phyloP scores from a whole-genome alignment of 306 rosid genomes.

The Medicago lupulina region DNA sequence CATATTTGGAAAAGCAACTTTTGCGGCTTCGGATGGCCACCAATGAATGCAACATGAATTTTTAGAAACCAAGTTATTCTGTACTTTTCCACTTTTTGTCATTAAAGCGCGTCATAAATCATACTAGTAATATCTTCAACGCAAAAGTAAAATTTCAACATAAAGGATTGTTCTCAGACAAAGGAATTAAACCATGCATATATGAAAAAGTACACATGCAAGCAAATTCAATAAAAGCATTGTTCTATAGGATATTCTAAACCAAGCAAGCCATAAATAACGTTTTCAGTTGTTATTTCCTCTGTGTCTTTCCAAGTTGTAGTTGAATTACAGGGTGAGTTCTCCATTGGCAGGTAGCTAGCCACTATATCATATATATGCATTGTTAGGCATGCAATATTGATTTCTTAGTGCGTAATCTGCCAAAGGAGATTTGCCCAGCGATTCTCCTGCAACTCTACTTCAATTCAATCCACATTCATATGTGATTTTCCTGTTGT shows the following conservation, averaged over 20 bases:
- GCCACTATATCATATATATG: conserved; percentile 40
- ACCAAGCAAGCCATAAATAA: conserved; percentile 43
- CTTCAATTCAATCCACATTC: neutral
- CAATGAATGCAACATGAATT: too few relatives aligned
- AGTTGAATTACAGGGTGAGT: conserved; percentile 66
- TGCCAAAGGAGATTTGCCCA: conserved; percentile 89
- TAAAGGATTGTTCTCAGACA: conserved; percentile 23
- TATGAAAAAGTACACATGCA: conserved; percentile 12
- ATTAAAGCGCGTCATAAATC: neutral
- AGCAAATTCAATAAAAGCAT: conserved; percentile 42
- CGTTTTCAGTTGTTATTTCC: neutral
- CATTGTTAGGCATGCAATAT: too few relatives aligned
- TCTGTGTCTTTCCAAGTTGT: conserved; percentile 41
- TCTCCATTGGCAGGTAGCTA: conserved; percentile 66
- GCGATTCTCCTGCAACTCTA: conserved; percentile 53
- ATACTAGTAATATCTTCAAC: conserved; percentile 1
- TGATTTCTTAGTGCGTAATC: conserved; percentile 43
- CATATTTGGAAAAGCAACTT: too few relatives aligned
- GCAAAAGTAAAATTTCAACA: neutral
- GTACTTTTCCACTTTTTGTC: neutral
- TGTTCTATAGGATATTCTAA: conserved; percentile 62
- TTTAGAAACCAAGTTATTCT: neutral
- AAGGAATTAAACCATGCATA: conserved; percentile 51
- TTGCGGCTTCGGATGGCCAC: too few relatives aligned
- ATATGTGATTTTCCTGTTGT: too few relatives aligned